A percentile compares a stretch with the other conserved stretches of the same genome.
These are phyloP conservation scores for Phenoliferia sp. DNA, from an alignment of 1,284 basidiomycete genomes.

Conservation along the genomic window DNA sequence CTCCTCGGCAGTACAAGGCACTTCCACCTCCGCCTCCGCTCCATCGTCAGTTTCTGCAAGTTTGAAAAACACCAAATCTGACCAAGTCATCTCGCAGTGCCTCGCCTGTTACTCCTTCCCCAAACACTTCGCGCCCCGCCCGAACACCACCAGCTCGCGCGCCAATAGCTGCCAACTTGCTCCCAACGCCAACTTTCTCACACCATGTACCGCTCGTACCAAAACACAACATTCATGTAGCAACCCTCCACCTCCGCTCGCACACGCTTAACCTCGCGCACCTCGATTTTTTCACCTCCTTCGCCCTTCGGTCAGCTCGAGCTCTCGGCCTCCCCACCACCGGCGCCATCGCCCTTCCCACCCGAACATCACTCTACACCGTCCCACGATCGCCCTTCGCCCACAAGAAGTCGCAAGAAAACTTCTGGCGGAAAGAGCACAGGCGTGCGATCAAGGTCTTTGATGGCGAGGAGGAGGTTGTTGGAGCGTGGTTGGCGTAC, in stretches of 20 bases:
- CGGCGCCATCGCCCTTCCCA: slow-evolving; percentile 65
- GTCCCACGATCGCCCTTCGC: slow-evolving; percentile 82
- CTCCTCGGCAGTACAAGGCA: no score
- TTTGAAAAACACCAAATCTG: no score
- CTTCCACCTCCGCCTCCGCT: no score
- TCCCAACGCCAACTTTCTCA: slow-evolving; percentile 17
- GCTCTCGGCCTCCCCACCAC: slow-evolving; percentile 78
- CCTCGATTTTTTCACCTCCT: slow-evolving; percentile 77
- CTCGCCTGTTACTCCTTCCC: no score
- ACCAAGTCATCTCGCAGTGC: no score
- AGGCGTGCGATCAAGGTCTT: slow-evolving; percentile 83
- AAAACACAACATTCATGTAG: slow-evolving; percentile 72
- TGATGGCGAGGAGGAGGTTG: slow-evolving; percentile 74
- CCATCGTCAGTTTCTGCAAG: no score
- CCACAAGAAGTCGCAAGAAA: slow-evolving; percentile 93
- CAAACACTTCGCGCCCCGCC: background rate
- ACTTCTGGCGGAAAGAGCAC: slow-evolving; percentile 82
- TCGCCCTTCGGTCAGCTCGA: slow-evolving; percentile 75
- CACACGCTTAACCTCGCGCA: slow-evolving; percentile 47
- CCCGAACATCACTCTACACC: slow-evolving; percentile 75
- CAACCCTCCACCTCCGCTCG: slow-evolving; percentile 75
- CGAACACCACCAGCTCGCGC: background rate
- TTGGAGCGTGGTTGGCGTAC: slow-evolving; percentile 79
- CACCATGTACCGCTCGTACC: slow-evolving; percentile 33
- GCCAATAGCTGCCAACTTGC: background rate